Conservation (phyloP, 805 yeast species). For the Geotrichum ghanense region DNA sequence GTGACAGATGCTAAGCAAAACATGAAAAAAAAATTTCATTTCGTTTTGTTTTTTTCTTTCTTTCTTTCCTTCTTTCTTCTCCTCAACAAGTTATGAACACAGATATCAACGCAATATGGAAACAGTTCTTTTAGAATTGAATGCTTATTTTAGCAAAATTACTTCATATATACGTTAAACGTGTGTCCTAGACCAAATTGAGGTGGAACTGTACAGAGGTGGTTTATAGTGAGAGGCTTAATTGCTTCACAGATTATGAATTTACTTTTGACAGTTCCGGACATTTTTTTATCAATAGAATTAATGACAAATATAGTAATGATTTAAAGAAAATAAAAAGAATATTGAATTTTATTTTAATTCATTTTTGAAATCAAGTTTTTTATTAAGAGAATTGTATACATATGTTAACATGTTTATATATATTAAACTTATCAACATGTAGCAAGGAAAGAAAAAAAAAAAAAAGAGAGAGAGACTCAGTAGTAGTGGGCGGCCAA, state of each 20-base stretch:
- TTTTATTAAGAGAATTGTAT: too few species aligned
- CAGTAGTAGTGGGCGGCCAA: too few species aligned
- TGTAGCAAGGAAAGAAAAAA: too few species aligned
- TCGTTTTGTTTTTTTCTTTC: background rate
- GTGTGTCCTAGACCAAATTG: background rate
- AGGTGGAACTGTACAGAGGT: background rate
- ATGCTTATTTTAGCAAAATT: background rate
- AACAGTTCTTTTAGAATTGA: background rate
- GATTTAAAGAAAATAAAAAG: too few species aligned
- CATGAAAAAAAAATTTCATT: background rate
- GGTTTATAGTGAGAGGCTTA: background rate
- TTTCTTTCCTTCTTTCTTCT: background rate
- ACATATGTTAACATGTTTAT: too few species aligned
- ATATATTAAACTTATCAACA: too few species aligned
- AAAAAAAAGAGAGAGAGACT: background rate
- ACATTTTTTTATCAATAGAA: too few species aligned
- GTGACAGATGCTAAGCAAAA: background rate
- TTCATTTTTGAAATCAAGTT: too few species aligned
- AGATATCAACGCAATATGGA: background rate
- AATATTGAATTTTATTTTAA: background rate
- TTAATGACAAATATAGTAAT: too few species aligned
- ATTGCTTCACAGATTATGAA: conserved; percentile 1
- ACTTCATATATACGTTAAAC: conserved; percentile 1
- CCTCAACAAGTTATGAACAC: background rate
- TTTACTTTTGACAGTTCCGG: background rate